Evolutionary conservation across 2,329 filamentous ascomycete genomes (phyloP).

Genomic region (Dactylellina drechsleri): DNA sequence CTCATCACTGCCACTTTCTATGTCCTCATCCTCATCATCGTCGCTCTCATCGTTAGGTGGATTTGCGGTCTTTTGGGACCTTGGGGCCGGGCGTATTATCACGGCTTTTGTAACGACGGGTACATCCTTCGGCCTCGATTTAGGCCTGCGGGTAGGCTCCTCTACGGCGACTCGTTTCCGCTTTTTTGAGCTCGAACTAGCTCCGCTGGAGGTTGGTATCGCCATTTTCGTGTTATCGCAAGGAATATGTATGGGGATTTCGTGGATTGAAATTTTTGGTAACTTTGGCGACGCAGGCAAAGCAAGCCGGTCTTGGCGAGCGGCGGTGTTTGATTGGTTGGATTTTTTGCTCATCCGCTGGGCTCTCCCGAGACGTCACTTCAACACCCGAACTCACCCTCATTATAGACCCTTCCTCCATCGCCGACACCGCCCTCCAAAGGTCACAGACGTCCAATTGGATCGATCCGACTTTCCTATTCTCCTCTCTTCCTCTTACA

Average conservation of each 20-base stretch:
- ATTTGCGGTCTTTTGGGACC: constrained; percentile 15
- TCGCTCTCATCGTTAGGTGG: constrained; percentile 38
- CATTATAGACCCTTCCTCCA: constrained; percentile 18
- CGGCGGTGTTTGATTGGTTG: constrained; percentile 46
- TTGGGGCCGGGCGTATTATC: constrained; percentile 41
- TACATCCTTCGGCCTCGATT: constrained; percentile 33
- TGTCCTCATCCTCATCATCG: constrained; percentile 32
- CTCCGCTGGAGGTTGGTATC: constrained; percentile 36
- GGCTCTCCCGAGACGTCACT: constrained; percentile 55
- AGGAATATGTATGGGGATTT: not conserved
- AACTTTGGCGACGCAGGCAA: constrained; percentile 31
- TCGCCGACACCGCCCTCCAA: constrained; percentile 43
- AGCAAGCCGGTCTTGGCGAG: constrained; percentile 40
- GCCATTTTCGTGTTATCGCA: constrained; percentile 35
- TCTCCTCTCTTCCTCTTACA: constrained; percentile 33
- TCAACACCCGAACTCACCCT: constrained; percentile 50
- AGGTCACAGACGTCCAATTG: constrained; percentile 54
- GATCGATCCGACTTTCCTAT: constrained; percentile 40
- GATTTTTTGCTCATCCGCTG: constrained; percentile 51
- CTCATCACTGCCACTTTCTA: constrained; percentile 32
- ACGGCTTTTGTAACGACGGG: constrained; percentile 49
- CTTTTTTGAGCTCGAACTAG: constrained; percentile 43
- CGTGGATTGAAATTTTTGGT: constrained; percentile 24
- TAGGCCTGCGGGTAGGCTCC: constrained; percentile 22
- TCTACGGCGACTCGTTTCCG: constrained; percentile 49